These are phyloP conservation scores for Limonium bicolor DNA, from an alignment of 148 eudicot species.

Conservation along the genomic window DNA sequence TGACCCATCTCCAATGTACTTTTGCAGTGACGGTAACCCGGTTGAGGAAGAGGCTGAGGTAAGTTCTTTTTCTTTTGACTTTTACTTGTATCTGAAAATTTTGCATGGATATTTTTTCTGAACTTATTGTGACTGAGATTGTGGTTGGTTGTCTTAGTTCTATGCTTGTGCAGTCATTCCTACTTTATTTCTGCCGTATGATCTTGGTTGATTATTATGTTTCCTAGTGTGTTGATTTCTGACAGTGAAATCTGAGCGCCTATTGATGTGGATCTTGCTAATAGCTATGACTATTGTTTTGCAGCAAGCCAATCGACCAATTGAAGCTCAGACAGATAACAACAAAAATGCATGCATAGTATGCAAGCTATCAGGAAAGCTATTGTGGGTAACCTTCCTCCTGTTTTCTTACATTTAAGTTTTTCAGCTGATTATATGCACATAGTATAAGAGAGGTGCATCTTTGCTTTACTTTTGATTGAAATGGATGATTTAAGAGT, in stretches of 20 bases:
- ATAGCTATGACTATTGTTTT: constrained; percentile 3
- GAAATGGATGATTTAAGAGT: neutral
- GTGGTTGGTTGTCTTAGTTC: neutral
- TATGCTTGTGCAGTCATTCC: neutral
- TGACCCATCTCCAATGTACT: too few relatives aligned
- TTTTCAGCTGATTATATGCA: too few relatives aligned
- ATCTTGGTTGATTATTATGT: too few relatives aligned
- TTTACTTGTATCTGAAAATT: too few relatives aligned
- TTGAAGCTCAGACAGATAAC: constrained; percentile 4
- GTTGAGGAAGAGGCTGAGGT: too few relatives aligned
- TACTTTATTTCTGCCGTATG: neutral
- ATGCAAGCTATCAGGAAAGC: constrained; percentile 31
- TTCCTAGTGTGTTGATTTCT: too few relatives aligned
- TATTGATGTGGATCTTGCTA: constrained; percentile 2
- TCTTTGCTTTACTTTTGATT: neutral
- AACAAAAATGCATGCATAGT: constrained; percentile 11
- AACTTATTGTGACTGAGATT: neutral
- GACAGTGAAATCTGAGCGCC: constrained; percentile 13
- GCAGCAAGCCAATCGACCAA: constrained; percentile 5
- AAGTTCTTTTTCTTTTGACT: too few relatives aligned
- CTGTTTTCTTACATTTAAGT: neutral
- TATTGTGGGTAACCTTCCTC: constrained; percentile 35
- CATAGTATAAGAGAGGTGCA: too few relatives aligned
- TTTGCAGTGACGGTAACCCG: too few relatives aligned
- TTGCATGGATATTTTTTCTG: too few relatives aligned